Conservation (phyloP, 1,284 basidiomycete species). For the Schizophyllum amplum region DNA sequence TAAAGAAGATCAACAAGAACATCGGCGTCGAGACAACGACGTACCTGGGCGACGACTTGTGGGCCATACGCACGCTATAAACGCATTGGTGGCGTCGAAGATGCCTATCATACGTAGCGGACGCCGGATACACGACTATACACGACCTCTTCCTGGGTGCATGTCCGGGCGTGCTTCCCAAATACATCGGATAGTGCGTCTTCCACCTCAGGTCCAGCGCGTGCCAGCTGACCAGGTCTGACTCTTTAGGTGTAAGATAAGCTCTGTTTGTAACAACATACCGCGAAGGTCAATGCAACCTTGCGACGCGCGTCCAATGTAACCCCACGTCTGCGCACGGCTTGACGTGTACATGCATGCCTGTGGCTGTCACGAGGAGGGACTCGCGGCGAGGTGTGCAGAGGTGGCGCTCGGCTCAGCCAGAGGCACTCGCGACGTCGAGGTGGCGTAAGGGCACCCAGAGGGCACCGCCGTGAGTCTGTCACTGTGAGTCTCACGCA, state of each 20-base stretch:
- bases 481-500: too few species aligned
- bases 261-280: neutral
- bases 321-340: neutral
- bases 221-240: neutral
- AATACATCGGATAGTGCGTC: neutral
- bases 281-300: too few species aligned
- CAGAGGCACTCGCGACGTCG: neutral
- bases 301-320: neutral
- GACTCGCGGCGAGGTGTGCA: neutral
- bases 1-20: constrained; percentile 84
- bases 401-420: neutral
- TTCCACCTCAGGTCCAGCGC: neutral
- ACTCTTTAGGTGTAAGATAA: neutral
- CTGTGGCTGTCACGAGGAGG: neutral
- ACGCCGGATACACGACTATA: too few species aligned
- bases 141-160: neutral
- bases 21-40: constrained; percentile 85
- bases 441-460: too few species aligned
- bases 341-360: neutral
- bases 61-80: constrained; percentile 67
- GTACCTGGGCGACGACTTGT: constrained; percentile 87
- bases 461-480: too few species aligned
- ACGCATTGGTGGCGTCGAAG: neutral
- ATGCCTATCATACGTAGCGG: neutral
- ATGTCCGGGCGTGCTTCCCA: neutral